These are phyloP conservation scores for Scutellaria minor DNA, from an alignment of 257 asterid genomes.

Conservation along the genomic window DNA sequence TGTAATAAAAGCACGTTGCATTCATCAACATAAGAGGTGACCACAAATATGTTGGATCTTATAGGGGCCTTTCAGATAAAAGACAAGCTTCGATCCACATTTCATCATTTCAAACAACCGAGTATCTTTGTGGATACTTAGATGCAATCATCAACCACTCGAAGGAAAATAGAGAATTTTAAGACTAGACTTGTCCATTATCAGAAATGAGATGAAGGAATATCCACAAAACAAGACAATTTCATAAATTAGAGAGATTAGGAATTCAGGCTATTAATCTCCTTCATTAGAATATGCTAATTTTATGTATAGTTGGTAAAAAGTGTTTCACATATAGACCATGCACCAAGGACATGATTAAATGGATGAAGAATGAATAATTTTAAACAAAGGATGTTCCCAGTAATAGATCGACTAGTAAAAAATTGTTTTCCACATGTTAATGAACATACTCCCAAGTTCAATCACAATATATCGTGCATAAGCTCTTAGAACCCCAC, in stretches of 20 bases:
- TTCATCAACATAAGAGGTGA: too few species aligned
- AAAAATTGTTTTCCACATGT: background rate
- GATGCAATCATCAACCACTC: background rate
- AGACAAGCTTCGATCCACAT: too few species aligned
- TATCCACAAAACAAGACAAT: conserved; percentile 1
- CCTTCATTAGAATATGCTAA: background rate
- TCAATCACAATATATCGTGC: background rate
- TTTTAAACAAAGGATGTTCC: background rate
- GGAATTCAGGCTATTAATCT: background rate
- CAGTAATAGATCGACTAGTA: background rate
- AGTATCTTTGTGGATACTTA: too few species aligned
- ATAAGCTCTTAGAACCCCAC: background rate
- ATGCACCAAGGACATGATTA: background rate
- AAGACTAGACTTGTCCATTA: background rate
- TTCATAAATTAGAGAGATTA: background rate
- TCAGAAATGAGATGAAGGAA: background rate
- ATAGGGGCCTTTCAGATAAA: too few species aligned
- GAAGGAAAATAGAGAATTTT: background rate
- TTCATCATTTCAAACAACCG: too few species aligned
- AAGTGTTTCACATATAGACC: background rate
- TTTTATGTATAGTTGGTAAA: too few species aligned
- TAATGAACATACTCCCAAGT: background rate
- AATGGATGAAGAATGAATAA: background rate
- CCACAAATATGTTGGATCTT: too few species aligned
- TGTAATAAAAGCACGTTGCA: background rate